Base-by-base conservation (phyloP, 306 rosid species). In the Senna siamea region DNA sequence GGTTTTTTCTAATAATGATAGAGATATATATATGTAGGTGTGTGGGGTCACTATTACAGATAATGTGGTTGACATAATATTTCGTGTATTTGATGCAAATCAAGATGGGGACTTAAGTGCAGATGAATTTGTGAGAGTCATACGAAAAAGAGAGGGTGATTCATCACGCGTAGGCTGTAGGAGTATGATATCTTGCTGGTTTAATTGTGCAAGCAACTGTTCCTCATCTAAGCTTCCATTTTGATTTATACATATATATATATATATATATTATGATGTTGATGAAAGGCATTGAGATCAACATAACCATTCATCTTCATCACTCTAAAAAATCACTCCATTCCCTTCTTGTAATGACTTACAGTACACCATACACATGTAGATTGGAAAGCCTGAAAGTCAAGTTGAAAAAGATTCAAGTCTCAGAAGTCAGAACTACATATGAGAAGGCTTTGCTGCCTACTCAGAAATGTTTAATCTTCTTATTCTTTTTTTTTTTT, bases 31-130 rank as follows among this genome's bases (percentile, higher is more conserved):
- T 66, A 44, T 61, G 76, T 74, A 92, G 97, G 97, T 93, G 7
- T 87, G 97, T 22, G 93, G 90, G 19, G 54, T 93, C 35, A 7
- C 63, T 13, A 56, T 90, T 56, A 85, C 96, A 12, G 73, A 76
- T 18, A 76, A 74, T 47, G 77, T 93, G 78, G 77, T 83, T 37
- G 93, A 90, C 89, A 86, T 89, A 73, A 87, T 93, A 57, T 93
- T 85, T 77, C 90, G 87, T 60, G 77, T 89, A 28, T 90, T 93
- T 59, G 97, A 93, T 69, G 84, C 85, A 53, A 87, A 89, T 66
- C 53, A 85, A 0, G 95, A 93, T 41, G 90, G 92, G 30, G 77
- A 57, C 79, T 73, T 89, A 65, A 87, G 96, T 68, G 76, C 83
- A 54, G 70, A 63, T 14, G 97, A 93, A 82, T 91, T 89, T 64